Conservation (phyloP, 495 filamentous ascomycete species). For the Hyphodiscus hymeniophilus region DNA sequence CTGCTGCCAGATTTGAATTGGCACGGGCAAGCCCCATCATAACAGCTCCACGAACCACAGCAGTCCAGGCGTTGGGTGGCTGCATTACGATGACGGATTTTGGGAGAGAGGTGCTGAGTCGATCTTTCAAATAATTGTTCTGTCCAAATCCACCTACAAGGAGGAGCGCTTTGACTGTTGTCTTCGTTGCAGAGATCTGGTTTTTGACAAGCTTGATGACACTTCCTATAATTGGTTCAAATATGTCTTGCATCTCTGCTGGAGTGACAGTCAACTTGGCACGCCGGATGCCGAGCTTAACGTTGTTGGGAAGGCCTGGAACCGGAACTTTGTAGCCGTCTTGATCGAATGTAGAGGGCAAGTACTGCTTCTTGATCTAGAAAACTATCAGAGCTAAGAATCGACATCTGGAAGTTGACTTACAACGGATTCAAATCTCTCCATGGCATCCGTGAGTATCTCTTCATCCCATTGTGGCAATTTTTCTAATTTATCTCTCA, state of each 20-base stretch:
- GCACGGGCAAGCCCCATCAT: conserved; percentile 28
- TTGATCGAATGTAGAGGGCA: conserved; percentile 4
- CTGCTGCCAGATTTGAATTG: conserved; percentile 11
- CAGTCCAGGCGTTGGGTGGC: conserved; percentile 32
- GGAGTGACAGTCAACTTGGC: conserved; percentile 24
- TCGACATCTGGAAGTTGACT: conserved; percentile 4
- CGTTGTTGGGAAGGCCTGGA: conserved; percentile 25
- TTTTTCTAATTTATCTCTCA: conserved; percentile 29
- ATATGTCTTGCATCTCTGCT: conserved; percentile 26
- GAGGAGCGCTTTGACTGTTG: conserved; percentile 27
- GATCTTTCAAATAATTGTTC: conserved; percentile 28
- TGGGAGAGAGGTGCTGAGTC: conserved; percentile 17
- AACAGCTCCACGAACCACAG: conserved; percentile 34
- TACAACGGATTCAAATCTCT: conserved; percentile 30
- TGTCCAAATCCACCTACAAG: conserved; percentile 38
- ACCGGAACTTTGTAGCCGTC: conserved; percentile 29
- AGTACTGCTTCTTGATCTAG: conserved; percentile 3
- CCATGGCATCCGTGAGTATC: conserved; percentile 28
- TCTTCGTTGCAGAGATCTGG: conserved; percentile 27
- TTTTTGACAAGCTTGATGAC: conserved; percentile 26
- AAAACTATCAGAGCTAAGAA: conserved; percentile 4
- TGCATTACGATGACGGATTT: conserved; percentile 20
- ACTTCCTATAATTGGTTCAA: conserved; percentile 29
- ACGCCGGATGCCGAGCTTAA: conserved; percentile 23
- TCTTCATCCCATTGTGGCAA: conserved; percentile 29